A percentile compares a stretch with the other conserved stretches of the same genome.
Conservation (phyloP, 768 basidiomycete genomes). For the Dictyophora rubrovolvata region DNA sequence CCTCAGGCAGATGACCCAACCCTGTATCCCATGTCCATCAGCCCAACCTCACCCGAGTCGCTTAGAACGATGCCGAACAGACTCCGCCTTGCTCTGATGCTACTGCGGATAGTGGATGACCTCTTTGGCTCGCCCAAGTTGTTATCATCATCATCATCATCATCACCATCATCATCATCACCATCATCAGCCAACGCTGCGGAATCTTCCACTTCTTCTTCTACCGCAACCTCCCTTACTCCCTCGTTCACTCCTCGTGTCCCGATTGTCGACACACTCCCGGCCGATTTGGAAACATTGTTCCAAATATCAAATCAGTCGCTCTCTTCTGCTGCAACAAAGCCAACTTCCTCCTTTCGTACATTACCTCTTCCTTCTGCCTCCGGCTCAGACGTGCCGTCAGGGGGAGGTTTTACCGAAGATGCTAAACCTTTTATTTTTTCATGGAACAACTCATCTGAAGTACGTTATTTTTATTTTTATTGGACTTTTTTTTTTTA, state of each 20-base stretch:
- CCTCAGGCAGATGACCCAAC: slow-evolving; percentile 49
- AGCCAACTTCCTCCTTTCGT: slow-evolving; percentile 3
- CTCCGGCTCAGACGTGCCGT: background rate
- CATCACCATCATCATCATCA: background rate
- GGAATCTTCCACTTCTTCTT: background rate
- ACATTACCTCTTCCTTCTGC: slow-evolving; percentile 4
- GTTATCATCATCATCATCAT: slow-evolving; percentile 2
- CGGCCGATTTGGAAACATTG: background rate
- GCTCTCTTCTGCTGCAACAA: background rate
- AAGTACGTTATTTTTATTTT: background rate
- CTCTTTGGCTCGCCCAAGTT: slow-evolving; percentile 66
- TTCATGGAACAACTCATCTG: background rate
- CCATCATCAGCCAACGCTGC: background rate
- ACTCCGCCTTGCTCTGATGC: slow-evolving; percentile 63
- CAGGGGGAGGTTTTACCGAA: background rate
- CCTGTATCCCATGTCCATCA: slow-evolving; percentile 26
- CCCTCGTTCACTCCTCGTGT: background rate
- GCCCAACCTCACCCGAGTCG: background rate
- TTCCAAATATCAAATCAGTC: slow-evolving; percentile 4
- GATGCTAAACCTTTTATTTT: background rate
- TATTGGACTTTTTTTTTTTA: background rate
- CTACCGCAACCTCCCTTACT: background rate
- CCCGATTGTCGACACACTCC: background rate
- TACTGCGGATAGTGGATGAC: slow-evolving; percentile 73
- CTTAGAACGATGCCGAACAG: slow-evolving; percentile 51